phyloP scores from a whole-genome alignment of 345 rosid species.

The Bruguiera gymnorhiza region DNA sequence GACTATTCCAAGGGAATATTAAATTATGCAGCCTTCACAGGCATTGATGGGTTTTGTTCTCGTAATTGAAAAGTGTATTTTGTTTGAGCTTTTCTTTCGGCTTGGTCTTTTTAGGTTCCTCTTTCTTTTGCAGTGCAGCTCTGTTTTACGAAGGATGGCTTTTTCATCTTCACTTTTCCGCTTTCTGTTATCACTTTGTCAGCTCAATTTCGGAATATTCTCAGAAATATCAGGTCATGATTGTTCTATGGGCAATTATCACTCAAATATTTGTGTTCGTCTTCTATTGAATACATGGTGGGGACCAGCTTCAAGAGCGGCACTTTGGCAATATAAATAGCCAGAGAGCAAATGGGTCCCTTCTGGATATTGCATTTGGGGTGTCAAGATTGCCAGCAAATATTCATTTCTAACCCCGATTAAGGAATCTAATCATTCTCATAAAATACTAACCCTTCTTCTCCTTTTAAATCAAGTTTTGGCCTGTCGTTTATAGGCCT shows the following conservation, averaged over 20 bases:
- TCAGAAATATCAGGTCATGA: conserved; percentile 26
- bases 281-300: not conserved
- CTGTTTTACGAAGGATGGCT: not conserved
- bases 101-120: not conserved
- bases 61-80: conserved; percentile 32
- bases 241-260: conserved; percentile 16
- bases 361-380: too few species aligned
- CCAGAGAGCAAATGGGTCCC: not conserved
- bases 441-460: too few species aligned
- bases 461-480: too few species aligned
- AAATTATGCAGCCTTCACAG: not conserved
- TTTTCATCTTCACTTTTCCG: conserved; percentile 3
- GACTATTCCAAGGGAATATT: not conserved
- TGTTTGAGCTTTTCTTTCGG: conserved; percentile 30
- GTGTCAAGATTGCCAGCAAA: too few species aligned
- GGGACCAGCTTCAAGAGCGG: conserved; percentile 13
- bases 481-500: too few species aligned
- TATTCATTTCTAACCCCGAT: too few species aligned
- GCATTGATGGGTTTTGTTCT: conserved; percentile 22
- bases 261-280: not conserved
- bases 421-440: too few species aligned
- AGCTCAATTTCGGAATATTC: conserved; percentile 22
- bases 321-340: not conserved
- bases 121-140: not conserved
- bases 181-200: not conserved